Conservation (phyloP, 2,329 filamentous ascomycete genomes). For the Septoria linicola region DNA sequence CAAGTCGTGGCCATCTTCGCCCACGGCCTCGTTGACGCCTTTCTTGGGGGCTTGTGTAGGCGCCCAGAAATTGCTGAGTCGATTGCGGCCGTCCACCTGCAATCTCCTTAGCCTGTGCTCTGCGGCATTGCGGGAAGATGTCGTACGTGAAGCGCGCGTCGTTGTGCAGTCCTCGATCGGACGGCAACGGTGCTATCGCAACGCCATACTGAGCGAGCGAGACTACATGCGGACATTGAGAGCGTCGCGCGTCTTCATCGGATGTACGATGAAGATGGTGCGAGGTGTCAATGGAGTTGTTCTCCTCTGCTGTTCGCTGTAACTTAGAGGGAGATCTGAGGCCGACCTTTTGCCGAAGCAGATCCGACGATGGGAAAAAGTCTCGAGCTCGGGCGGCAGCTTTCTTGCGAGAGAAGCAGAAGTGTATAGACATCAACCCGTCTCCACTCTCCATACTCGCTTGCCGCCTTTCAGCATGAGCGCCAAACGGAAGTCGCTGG, state of each 20-base stretch:
- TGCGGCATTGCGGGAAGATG: background rate
- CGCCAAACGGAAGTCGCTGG: conserved; percentile 38
- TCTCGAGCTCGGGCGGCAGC: background rate
- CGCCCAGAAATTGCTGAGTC: conserved; percentile 75
- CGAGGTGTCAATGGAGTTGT: too few species aligned
- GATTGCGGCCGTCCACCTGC: conserved; percentile 57
- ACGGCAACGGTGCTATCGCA: background rate
- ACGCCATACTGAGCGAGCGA: conserved; percentile 7
- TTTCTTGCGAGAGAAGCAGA: too few species aligned
- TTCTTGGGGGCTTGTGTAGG: conserved; percentile 53
- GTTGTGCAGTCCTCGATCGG: background rate
- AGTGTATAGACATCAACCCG: background rate
- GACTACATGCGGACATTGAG: background rate
- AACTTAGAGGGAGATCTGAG: too few species aligned
- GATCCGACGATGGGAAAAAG: conserved; percentile 7
- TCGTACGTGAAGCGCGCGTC: conserved; percentile 21
- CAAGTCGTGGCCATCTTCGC: conserved; percentile 48
- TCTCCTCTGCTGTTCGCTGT: too few species aligned
- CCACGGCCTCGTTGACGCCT: conserved; percentile 52
- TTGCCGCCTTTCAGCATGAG: conserved; percentile 31
- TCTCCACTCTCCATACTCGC: background rate
- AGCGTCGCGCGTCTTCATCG: background rate
- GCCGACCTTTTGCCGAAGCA: too few species aligned
- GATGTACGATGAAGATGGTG: background rate
- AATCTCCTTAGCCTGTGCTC: conserved; percentile 12